Evolutionary conservation across 306 rosid genomes (phyloP).

Genomic region (Malus orientalis): DNA sequence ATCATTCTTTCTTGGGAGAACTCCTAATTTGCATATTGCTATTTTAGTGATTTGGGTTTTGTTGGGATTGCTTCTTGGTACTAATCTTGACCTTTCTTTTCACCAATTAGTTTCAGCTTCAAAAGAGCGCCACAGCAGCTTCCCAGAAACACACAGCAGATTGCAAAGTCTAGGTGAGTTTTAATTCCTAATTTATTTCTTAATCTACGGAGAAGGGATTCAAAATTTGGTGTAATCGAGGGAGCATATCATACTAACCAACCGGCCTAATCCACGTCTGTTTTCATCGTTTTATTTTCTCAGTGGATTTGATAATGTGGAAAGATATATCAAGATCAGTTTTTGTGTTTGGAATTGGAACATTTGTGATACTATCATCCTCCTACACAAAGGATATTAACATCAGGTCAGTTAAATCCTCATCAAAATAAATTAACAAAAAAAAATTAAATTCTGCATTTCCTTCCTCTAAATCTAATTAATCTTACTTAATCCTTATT

Average conservation of each 20-base stretch:
- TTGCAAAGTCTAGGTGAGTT: slow-evolving; percentile 74
- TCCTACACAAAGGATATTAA: slow-evolving; percentile 61
- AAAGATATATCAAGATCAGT: slow-evolving; percentile 77
- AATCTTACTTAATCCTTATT: neutral
- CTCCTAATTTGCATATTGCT: neutral
- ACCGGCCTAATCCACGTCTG: neutral
- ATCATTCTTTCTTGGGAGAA: too few relatives aligned
- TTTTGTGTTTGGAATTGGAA: slow-evolving; percentile 66
- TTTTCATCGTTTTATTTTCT: neutral
- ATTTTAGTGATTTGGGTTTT: neutral
- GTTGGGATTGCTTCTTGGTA: neutral
- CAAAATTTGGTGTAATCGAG: too few relatives aligned
- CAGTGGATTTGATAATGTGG: slow-evolving; percentile 92
- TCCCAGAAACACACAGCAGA: slow-evolving; percentile 60
- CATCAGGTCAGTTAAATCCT: slow-evolving; percentile 49
- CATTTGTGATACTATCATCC: slow-evolving; percentile 56
- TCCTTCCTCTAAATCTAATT: neutral
- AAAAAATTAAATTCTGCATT: neutral
- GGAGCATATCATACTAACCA: too few relatives aligned
- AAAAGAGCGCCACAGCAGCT: slow-evolving; percentile 23
- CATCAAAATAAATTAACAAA: neutral
- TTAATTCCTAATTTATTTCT: slow-evolving; percentile 1
- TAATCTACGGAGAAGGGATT: too few relatives aligned
- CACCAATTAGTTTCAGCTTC: slow-evolving; percentile 29
- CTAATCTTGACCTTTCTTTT: slow-evolving; percentile 1